Evolutionary conservation across 192 early-diverging fungal genomes (phyloP).

Genomic region (Backusella psychrophila): DNA sequence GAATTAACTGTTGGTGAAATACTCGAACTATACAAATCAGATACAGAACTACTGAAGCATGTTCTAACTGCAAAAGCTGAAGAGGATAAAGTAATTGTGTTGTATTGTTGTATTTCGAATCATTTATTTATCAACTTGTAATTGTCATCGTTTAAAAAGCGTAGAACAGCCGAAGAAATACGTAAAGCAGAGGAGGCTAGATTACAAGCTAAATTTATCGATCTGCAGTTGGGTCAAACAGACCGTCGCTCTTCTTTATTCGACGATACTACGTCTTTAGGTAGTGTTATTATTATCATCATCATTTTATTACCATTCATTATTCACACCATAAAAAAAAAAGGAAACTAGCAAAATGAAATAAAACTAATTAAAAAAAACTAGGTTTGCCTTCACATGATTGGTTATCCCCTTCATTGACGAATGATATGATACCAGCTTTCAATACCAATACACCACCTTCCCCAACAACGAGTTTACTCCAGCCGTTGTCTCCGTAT

Average conservation of each 20-base stretch:
- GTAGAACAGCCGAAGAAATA: slow-evolving; percentile 33
- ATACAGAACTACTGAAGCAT: slow-evolving; percentile 30
- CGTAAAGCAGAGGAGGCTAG: slow-evolving; percentile 29
- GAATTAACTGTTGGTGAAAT: slow-evolving; percentile 17
- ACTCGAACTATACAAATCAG: slow-evolving; percentile 21
- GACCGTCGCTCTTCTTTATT: slow-evolving; percentile 9
- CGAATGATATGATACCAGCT: background rate
- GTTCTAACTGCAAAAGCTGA: slow-evolving; percentile 28
- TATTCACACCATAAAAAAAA: background rate
- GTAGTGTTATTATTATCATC: background rate
- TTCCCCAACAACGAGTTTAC: slow-evolving; percentile 4
- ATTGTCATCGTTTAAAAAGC: slow-evolving; percentile 9
- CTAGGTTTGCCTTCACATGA: slow-evolving; percentile 11
- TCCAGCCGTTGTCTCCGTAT: slow-evolving; percentile 20
- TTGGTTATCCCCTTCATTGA: slow-evolving; percentile 4
- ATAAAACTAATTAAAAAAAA: slow-evolving; percentile 1
- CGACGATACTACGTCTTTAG: slow-evolving; percentile 6
- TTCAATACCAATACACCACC: slow-evolving; percentile 11
- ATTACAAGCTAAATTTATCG: slow-evolving; percentile 26
- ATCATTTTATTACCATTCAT: background rate
- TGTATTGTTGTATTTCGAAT: background rate
- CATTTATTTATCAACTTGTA: background rate
- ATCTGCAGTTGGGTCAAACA: slow-evolving; percentile 13
- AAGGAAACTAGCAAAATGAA: background rate
- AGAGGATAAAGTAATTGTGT: slow-evolving; percentile 29